Percentiles rank a stretch among this genome's conserved stretches.
These are phyloP conservation scores for Cladobotryum mycophilum DNA, from an alignment of 2,329 filamentous ascomycete species.

Conservation along the genomic window DNA sequence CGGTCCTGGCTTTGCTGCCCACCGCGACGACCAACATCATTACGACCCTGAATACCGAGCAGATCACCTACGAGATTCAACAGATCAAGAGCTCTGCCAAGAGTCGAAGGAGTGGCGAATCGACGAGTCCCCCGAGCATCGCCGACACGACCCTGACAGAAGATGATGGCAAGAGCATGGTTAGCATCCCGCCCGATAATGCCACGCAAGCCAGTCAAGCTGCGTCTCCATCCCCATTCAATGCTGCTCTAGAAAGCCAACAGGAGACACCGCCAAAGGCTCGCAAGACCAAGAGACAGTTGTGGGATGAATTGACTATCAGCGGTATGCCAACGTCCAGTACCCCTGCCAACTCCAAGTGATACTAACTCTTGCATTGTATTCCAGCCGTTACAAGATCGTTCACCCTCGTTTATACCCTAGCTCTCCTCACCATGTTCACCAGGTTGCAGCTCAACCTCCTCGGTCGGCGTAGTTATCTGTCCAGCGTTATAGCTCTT, in stretches of 20 bases:
- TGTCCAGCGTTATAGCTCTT: constrained; percentile 89
- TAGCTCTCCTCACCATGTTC: constrained; percentile 82
- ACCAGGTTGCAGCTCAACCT: constrained; percentile 96
- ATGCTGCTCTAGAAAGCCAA: constrained; percentile 29
- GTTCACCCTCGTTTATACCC: constrained; percentile 86
- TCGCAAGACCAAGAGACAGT: constrained; percentile 76
- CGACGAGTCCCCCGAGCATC: constrained; percentile 52
- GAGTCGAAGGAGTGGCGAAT: constrained; percentile 46
- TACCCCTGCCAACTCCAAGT: not conserved
- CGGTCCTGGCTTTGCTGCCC: constrained; percentile 88
- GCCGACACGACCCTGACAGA: constrained; percentile 70
- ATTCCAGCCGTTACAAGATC: constrained; percentile 74
- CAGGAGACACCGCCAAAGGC: constrained; percentile 41
- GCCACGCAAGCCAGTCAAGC: constrained; percentile 79
- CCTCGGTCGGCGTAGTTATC: constrained; percentile 87
- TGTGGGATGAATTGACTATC: constrained; percentile 97
- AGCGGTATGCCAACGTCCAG: constrained; percentile 58
- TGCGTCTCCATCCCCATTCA: constrained; percentile 47
- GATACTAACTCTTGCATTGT: not conserved
- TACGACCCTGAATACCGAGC: constrained; percentile 81
- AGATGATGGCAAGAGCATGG: constrained; percentile 73
- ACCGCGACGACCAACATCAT: constrained; percentile 87
- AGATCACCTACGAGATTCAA: constrained; percentile 88
- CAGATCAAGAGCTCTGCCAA: constrained; percentile 73
- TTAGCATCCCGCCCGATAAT: constrained; percentile 71